A percentile compares a stretch with the other conserved stretches of the same genome.
Evolutionary conservation across 2,329 filamentous ascomycete genomes (phyloP).

Genomic region (Phaeosphaeriaceae sp.): DNA sequence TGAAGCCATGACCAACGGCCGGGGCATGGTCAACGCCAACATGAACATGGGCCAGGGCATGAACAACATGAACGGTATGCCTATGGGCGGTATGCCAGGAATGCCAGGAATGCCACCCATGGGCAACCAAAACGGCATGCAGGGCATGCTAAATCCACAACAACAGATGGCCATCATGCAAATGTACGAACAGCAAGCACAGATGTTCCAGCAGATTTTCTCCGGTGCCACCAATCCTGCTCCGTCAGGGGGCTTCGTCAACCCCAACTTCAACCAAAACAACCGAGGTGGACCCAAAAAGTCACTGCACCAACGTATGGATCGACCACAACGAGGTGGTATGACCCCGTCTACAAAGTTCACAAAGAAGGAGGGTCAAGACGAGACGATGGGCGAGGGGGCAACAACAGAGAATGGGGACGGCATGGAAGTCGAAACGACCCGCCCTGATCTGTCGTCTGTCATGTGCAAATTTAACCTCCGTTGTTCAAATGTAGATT

Average conservation of each 20-base stretch:
- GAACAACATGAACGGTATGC: conserved; percentile 50
- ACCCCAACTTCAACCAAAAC: conserved; percentile 60
- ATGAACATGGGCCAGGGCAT: conserved; percentile 41
- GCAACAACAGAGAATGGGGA: conserved; percentile 49
- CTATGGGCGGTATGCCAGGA: conserved; percentile 38
- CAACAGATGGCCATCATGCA: conserved; percentile 77
- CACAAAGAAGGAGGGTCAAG: conserved; percentile 54
- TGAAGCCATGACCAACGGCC: conserved; percentile 47
- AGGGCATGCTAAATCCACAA: conserved; percentile 66
- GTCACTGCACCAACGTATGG: conserved; percentile 78
- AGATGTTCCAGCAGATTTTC: conserved; percentile 54
- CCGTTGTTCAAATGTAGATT: conserved; percentile 85
- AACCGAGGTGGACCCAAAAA: conserved; percentile 49
- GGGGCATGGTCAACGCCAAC: conserved; percentile 44
- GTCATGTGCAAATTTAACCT: conserved; percentile 89
- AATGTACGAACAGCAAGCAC: conserved; percentile 84
- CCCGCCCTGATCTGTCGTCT: conserved; percentile 64
- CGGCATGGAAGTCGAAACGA: conserved; percentile 68
- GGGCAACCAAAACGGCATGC: conserved; percentile 53
- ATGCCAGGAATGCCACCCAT: conserved; percentile 39
- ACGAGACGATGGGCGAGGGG: conserved; percentile 47
- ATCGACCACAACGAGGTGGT: conserved; percentile 43
- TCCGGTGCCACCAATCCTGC: conserved; percentile 31
- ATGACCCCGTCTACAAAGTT: conserved; percentile 63
- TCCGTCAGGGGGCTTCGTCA: conserved; percentile 58